A percentile compares a stretch with the other conserved stretches of the same genome.
These are phyloP conservation scores for Abrus pulchellus DNA, from an alignment of 306 rosid species.

Conservation along the genomic window DNA sequence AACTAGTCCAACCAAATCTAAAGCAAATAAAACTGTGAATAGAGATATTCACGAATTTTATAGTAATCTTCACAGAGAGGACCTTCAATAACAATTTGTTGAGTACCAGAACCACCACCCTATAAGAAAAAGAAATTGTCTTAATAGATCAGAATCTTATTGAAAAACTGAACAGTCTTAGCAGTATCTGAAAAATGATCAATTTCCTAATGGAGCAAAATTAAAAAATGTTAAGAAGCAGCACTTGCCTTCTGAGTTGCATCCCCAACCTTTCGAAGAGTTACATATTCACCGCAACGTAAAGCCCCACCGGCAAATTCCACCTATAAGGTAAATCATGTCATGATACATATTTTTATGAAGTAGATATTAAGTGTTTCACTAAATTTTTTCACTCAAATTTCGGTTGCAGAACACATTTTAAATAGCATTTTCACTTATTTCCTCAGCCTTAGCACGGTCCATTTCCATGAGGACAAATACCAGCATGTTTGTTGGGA, in stretches of 20 bases:
- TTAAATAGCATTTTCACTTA: constrained; percentile 4
- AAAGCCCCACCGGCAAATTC: constrained; percentile 89
- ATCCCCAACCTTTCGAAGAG: constrained; percentile 91
- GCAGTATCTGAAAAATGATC: not conserved
- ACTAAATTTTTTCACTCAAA: not conserved
- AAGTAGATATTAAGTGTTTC: constrained; percentile 12
- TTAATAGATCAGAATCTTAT: constrained; percentile 40
- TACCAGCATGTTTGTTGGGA: not conserved
- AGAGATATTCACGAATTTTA: constrained; percentile 80
- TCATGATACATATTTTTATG: constrained; percentile 22
- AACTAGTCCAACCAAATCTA: constrained; percentile 44
- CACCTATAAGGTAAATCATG: constrained; percentile 59
- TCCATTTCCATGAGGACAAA: constrained; percentile 4
- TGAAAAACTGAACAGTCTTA: not conserved
- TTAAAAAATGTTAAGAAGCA: constrained; percentile 38
- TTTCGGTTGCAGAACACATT: constrained; percentile 28
- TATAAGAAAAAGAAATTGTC: constrained; percentile 30
- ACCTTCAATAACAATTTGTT: constrained; percentile 92
- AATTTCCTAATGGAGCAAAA: constrained; percentile 19
- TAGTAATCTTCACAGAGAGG: constrained; percentile 91
- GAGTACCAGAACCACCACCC: constrained; percentile 93
- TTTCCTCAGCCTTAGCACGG: constrained; percentile 28
- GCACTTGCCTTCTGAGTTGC: constrained; percentile 84
- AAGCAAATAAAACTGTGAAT: constrained; percentile 88
- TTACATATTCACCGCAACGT: constrained; percentile 94